Conservation (phyloP, 257 asterid genomes). For the Vinca minor region DNA sequence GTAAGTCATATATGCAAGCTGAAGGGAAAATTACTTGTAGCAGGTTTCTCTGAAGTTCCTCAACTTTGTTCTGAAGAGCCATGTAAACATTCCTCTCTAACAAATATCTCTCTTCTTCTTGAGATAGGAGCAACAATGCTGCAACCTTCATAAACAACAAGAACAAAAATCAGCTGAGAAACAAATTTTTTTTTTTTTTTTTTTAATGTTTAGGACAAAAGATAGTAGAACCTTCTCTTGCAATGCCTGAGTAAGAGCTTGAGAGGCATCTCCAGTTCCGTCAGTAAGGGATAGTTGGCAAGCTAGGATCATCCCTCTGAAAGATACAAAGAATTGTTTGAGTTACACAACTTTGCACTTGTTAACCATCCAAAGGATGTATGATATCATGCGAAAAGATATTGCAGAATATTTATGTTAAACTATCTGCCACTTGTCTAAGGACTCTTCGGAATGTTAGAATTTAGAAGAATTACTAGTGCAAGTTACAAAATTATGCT, state of each 20-base stretch:
- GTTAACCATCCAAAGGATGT: no score
- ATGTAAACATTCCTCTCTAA: conserved; percentile 77
- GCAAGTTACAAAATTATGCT: no score
- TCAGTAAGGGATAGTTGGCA: conserved; percentile 24
- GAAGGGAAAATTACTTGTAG: conserved; percentile 47
- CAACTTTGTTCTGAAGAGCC: conserved; percentile 61
- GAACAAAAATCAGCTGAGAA: conserved; percentile 8
- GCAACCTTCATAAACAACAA: conserved; percentile 48
- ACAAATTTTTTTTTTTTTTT: conserved; percentile 10
- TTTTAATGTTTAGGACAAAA: conserved; percentile 12
- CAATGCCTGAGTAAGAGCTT: conserved; percentile 70
- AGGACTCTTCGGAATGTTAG: no score
- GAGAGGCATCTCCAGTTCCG: conserved; percentile 44
- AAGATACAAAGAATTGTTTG: conserved; percentile 19
- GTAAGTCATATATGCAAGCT: neutral
- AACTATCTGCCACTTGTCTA: no score
- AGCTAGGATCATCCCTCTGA: conserved; percentile 37
- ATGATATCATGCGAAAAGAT: no score
- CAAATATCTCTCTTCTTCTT: conserved; percentile 82
- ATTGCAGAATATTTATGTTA: no score
- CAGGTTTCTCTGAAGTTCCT: conserved; percentile 82
- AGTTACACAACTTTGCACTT: no score
- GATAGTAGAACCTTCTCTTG: conserved; percentile 69
- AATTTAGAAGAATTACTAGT: no score
- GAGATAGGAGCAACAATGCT: conserved; percentile 73